Evolutionary conservation across 1,284 basidiomycete species (phyloP).

Genomic region (Singerocomus inundabilis): DNA sequence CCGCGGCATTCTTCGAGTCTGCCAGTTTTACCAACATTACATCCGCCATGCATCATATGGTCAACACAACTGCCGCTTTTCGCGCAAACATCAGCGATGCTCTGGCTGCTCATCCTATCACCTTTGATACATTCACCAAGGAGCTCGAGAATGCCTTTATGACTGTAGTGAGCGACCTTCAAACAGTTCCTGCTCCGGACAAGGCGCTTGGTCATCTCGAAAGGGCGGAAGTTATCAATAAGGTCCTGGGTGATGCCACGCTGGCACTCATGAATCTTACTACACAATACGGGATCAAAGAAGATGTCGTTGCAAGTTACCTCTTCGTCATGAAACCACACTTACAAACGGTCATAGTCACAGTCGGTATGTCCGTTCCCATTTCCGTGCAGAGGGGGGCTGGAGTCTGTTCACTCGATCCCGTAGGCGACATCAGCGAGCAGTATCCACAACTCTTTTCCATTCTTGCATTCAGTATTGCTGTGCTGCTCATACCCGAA

Average conservation of each 20-base stretch:
- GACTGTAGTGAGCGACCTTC: background rate
- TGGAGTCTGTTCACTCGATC: background rate
- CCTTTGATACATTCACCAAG: background rate
- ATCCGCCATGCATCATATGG: constrained; percentile 8
- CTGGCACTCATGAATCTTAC: background rate
- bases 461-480: constrained; percentile 5
- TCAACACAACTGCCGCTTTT: constrained; percentile 12
- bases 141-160: constrained; percentile 9
- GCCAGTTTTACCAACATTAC: no score
- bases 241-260: constrained; percentile 3
- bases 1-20: no score
- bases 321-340: background rate
- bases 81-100: constrained; percentile 3
- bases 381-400: background rate
- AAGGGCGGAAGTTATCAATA: constrained; percentile 5
- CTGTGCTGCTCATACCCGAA: constrained; percentile 10
- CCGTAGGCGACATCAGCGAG: constrained; percentile 18
- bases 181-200: background rate
- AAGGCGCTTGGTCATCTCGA: constrained; percentile 2
- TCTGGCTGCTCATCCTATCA: constrained; percentile 4
- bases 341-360: background rate
- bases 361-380: constrained; percentile 11
- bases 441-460: constrained; percentile 13
- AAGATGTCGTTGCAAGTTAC: background rate
- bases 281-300: background rate